Percentiles rank a stretch among this genome's conserved stretches.
phyloP scores from a whole-genome alignment of 768 basidiomycete genomes.

The Termitomyces sp. region DNA sequence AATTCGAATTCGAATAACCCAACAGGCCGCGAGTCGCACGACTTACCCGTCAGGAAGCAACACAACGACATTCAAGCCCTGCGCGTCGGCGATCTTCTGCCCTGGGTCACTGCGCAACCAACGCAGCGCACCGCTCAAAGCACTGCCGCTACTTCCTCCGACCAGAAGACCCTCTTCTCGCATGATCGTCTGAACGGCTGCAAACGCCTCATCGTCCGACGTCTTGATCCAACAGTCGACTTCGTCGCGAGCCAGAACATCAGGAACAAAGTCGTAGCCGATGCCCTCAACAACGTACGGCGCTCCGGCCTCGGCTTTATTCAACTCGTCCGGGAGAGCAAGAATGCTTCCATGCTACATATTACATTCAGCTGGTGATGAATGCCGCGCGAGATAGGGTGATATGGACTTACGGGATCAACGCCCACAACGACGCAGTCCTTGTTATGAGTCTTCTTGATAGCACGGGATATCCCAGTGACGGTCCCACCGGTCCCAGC shows the following conservation, averaged over 20 bases:
- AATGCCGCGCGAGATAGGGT: too few species aligned
- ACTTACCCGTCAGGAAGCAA: slow-evolving; percentile 87
- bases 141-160: slow-evolving; percentile 91
- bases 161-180: slow-evolving; percentile 83
- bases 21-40: not conserved
- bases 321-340: slow-evolving; percentile 63
- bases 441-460: slow-evolving; percentile 75
- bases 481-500: slow-evolving; percentile 96
- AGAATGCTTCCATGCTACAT: slow-evolving; percentile 92
- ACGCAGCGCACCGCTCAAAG: slow-evolving; percentile 66
- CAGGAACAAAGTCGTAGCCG: slow-evolving; percentile 90
- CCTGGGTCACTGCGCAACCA: slow-evolving; percentile 78
- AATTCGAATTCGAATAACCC: slow-evolving; percentile 1
- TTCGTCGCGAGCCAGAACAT: slow-evolving; percentile 70
- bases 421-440: slow-evolving; percentile 75
- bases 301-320: slow-evolving; percentile 40
- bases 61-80: slow-evolving; percentile 83
- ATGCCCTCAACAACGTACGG: slow-evolving; percentile 92
- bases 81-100: slow-evolving; percentile 49
- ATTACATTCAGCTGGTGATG: too few species aligned
- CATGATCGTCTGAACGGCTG: slow-evolving; percentile 70
- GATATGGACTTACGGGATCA: slow-evolving; percentile 90
- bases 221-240: slow-evolving; percentile 87
- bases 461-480: slow-evolving; percentile 75
- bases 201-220: slow-evolving; percentile 74